phyloP scores from a whole-genome alignment of 2,329 filamentous ascomycete species.

The Arthroderma uncinatum region DNA sequence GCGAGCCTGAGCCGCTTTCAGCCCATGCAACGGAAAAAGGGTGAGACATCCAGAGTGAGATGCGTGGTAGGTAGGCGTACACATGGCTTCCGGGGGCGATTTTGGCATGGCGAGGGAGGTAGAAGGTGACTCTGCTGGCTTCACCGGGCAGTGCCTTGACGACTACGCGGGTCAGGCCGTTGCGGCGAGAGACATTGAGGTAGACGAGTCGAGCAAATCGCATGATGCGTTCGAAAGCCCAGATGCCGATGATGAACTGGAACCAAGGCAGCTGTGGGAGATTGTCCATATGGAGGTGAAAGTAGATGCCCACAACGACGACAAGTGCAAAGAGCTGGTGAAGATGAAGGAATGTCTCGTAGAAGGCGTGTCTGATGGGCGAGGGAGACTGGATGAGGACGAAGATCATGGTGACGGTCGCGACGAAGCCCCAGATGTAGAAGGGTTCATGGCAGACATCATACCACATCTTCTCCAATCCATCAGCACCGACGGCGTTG shows the following conservation, averaged over 20 bases:
- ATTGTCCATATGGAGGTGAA: constrained; percentile 33
- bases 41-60: constrained; percentile 40
- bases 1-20: constrained; percentile 25
- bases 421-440: constrained; percentile 37
- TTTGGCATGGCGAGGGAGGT: constrained; percentile 44
- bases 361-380: constrained; percentile 36
- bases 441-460: constrained; percentile 31
- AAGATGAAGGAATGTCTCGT: constrained; percentile 38
- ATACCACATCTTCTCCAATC: constrained; percentile 42
- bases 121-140: constrained; percentile 50
- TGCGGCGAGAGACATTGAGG: constrained; percentile 43
- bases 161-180: constrained; percentile 41
- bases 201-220: constrained; percentile 41
- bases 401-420: constrained; percentile 31
- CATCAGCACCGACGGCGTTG: constrained; percentile 57
- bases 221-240: constrained; percentile 34
- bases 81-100: constrained; percentile 49
- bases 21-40: constrained; percentile 40
- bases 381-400: constrained; percentile 36
- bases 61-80: constrained; percentile 47
- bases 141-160: constrained; percentile 50
- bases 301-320: constrained; percentile 35
- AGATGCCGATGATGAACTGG: constrained; percentile 28
- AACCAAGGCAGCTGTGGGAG: constrained; percentile 35
- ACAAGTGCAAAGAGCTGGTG: constrained; percentile 37